Conservation (phyloP, 371 early-diverging fungal species). For the Batrachochytrium dendrobatidis region DNA sequence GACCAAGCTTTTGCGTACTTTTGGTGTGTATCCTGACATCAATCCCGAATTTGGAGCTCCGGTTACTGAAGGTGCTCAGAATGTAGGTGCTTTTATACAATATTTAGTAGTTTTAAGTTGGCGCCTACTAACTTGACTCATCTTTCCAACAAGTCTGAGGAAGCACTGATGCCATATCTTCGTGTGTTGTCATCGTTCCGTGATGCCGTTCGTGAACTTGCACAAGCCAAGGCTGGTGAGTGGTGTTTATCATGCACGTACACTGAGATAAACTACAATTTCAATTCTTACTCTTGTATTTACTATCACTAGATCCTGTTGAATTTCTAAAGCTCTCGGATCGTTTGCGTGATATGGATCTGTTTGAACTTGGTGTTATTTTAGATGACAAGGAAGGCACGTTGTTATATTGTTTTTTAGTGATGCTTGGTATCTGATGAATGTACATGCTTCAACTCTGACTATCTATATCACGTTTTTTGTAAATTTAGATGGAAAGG, state of each 20-base stretch:
- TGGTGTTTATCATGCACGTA: background rate
- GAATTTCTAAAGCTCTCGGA: slow-evolving; percentile 75
- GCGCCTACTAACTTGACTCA: background rate
- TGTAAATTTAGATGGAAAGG: slow-evolving; percentile 54
- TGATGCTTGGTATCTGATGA: background rate
- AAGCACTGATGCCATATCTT: slow-evolving; percentile 72
- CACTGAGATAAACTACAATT: background rate
- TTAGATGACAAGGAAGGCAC: slow-evolving; percentile 82
- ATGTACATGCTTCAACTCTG: background rate
- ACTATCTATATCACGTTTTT: background rate
- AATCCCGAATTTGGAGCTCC: slow-evolving; percentile 31
- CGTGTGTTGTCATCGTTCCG: slow-evolving; percentile 75
- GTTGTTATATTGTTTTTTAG: background rate
- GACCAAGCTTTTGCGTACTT: slow-evolving; percentile 58
- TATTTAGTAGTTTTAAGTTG: background rate
- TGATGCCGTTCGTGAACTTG: slow-evolving; percentile 72
- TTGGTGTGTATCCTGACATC: slow-evolving; percentile 60
- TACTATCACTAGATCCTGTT: slow-evolving; percentile 25
- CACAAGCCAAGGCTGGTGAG: slow-evolving; percentile 44
- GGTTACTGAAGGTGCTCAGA: slow-evolving; percentile 4
- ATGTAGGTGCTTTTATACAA: slow-evolving; percentile 7
- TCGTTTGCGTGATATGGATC: slow-evolving; percentile 75
- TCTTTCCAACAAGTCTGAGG: slow-evolving; percentile 39
- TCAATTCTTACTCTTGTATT: background rate
- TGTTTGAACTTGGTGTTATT: slow-evolving; percentile 78